Percentiles rank a stretch among this genome's conserved stretches.
Conservation (phyloP, 805 yeast species). For the Metschnikowia gelsemii region DNA sequence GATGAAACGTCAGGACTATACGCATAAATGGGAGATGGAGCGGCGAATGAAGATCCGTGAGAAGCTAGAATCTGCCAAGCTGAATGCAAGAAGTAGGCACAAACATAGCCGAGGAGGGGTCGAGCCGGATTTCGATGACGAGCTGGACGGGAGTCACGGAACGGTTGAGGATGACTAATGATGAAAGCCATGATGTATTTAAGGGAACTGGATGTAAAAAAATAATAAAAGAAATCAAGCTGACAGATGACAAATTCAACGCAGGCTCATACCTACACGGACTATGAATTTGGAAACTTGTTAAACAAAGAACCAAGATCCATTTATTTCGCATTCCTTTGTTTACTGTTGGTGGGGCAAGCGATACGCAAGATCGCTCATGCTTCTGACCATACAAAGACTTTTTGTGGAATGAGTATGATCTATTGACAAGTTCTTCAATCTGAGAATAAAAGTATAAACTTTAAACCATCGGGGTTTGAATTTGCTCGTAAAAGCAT, state of each 20-base stretch:
- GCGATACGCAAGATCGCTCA: no score
- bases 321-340: no score
- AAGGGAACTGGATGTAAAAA: conserved; percentile 1
- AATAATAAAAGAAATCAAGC: no score
- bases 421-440: no score
- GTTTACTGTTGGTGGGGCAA: no score
- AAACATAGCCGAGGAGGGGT: conserved; percentile 4
- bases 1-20: conserved; percentile 49
- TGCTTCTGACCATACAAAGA: no score
- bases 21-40: conserved; percentile 30
- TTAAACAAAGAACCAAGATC: no score
- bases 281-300: background rate
- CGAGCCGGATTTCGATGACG: conserved; percentile 11
- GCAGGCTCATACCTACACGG: no score
- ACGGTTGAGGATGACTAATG: conserved; percentile 11
- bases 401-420: no score
- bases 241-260: background rate
- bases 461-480: no score
- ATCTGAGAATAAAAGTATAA: no score
- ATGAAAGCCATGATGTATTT: background rate
- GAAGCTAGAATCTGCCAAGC: conserved; percentile 40
- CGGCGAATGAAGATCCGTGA: conserved; percentile 33
- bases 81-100: conserved; percentile 14
- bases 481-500: no score
- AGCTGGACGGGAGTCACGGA: conserved; percentile 18